Evolutionary conservation across 371 early-diverging fungal genomes (phyloP).

Genomic region (Lichtheimia ramosa): DNA sequence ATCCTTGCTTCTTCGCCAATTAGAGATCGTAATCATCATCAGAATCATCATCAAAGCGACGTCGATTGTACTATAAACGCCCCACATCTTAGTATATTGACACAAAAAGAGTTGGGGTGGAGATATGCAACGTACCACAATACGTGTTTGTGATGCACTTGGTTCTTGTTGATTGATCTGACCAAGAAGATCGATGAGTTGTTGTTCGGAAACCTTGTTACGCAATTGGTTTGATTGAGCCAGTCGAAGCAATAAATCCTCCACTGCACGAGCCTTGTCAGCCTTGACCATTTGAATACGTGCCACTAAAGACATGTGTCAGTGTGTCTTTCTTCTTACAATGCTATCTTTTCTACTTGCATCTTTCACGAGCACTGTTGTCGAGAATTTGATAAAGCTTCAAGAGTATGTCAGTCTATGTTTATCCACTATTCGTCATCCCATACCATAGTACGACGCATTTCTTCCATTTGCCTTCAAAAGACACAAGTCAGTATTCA

Average conservation of each 20-base stretch:
- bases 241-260: slow-evolving; percentile 89
- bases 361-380: slow-evolving; percentile 83
- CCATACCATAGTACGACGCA: slow-evolving; percentile 76
- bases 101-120: background rate
- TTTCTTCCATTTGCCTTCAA: slow-evolving; percentile 78
- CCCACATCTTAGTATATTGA: background rate
- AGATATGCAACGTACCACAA: slow-evolving; percentile 56
- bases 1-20: background rate
- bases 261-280: slow-evolving; percentile 87
- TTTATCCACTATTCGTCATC: background rate
- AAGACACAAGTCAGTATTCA: too few species aligned
- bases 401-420: background rate
- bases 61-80: slow-evolving; percentile 56
- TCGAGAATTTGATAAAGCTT: slow-evolving; percentile 84
- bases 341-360: slow-evolving; percentile 36
- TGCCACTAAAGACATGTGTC: slow-evolving; percentile 54
- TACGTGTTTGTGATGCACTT: slow-evolving; percentile 65
- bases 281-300: slow-evolving; percentile 90
- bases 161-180: slow-evolving; percentile 78
- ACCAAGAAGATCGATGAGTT: slow-evolving; percentile 83
- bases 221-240: slow-evolving; percentile 83
- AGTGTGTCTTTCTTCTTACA: background rate
- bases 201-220: slow-evolving; percentile 78
- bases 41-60: slow-evolving; percentile 62
- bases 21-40: slow-evolving; percentile 73